Base-by-base conservation (phyloP, 179 eudicot genomes). In the Beta corolliflora region DNA sequence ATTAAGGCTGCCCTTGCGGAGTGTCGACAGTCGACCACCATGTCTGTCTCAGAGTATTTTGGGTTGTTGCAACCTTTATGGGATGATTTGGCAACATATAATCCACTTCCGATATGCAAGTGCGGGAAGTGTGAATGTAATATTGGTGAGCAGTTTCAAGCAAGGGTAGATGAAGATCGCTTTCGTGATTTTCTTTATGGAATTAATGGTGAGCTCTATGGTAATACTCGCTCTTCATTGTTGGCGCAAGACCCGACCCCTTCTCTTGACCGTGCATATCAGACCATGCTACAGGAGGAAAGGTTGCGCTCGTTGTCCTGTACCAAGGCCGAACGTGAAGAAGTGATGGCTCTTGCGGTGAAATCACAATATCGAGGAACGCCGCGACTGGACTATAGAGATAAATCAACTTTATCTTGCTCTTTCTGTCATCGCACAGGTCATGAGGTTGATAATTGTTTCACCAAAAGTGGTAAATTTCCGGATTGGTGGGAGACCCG, bases 251-350 rank as follows among this genome's bases (percentile, higher is more conserved):
- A 52, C 2, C 77, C 65, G 4, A 3, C 31, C 8, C 77, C 77
- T 12, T 3, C 77, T 31, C 48, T 74, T 29, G 77, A 74, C 25
- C 45, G 77, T 9, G 77, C 61, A 5, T 73, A 73, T 54, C 61
- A 53, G 12, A 4, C 45, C 2, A 5, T 73, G 7, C 19, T 74
- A 3, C 64, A 54, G 11, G 77, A 74, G 50, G 77, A 74, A 56
- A 64, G 77, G 5, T 48, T 14, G 0, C 50, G 11, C 5, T 15
- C 65, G 1, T 14, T 48, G 3, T 4, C 77, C 13, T 46, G 50
- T 54, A 9, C 4, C 6, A 12, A 8, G 2, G 46, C 48, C 10
- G 50, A 55, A 18, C 65, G 50, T 4, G 65, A 29, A 12, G 77
- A 56, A 0, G 65, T 55, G 1, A 25, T 55, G 65, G 50, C 77